These are phyloP conservation scores for Papiliotrema nemorosa DNA, from an alignment of 1,284 basidiomycete species.

Conservation along the genomic window DNA sequence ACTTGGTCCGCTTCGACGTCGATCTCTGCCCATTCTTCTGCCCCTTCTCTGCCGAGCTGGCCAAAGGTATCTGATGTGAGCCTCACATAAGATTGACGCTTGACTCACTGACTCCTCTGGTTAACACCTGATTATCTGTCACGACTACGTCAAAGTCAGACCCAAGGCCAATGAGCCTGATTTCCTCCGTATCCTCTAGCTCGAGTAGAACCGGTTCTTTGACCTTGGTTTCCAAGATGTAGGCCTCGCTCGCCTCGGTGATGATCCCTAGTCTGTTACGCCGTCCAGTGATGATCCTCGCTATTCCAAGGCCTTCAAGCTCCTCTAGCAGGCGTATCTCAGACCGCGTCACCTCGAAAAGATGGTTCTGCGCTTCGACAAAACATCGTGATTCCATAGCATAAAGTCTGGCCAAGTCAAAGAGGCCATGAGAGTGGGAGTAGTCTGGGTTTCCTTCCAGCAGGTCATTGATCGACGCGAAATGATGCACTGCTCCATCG, in stretches of 20 bases:
- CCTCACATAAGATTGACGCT: background rate
- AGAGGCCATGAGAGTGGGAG: constrained; percentile 8
- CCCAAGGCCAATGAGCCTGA: constrained; percentile 26
- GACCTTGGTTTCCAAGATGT: constrained; percentile 17
- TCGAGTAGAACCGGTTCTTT: constrained; percentile 14
- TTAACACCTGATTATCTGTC: constrained; percentile 18
- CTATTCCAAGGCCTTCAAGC: constrained; percentile 26
- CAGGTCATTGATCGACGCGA: constrained; percentile 13
- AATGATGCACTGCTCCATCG: constrained; percentile 12
- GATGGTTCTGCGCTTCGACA: constrained; percentile 10
- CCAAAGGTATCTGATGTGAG: constrained; percentile 29
- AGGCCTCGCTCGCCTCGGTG: constrained; percentile 30
- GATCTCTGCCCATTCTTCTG: background rate
- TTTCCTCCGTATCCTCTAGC: constrained; percentile 12
- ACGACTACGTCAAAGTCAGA: constrained; percentile 33
- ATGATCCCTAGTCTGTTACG: constrained; percentile 27
- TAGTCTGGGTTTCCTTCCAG: background rate
- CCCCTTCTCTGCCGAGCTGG: constrained; percentile 24
- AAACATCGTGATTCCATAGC: constrained; percentile 29
- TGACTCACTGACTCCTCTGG: constrained; percentile 35
- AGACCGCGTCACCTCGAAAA: constrained; percentile 20
- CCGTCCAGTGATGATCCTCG: constrained; percentile 17
- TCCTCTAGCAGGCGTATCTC: constrained; percentile 21
- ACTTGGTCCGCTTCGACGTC: constrained; percentile 7
- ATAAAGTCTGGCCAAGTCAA: constrained; percentile 10